A percentile compares a stretch with the other conserved stretches of the same genome.
phyloP scores from a whole-genome alignment of 345 rosid species.

The Gossypium bickii region DNA sequence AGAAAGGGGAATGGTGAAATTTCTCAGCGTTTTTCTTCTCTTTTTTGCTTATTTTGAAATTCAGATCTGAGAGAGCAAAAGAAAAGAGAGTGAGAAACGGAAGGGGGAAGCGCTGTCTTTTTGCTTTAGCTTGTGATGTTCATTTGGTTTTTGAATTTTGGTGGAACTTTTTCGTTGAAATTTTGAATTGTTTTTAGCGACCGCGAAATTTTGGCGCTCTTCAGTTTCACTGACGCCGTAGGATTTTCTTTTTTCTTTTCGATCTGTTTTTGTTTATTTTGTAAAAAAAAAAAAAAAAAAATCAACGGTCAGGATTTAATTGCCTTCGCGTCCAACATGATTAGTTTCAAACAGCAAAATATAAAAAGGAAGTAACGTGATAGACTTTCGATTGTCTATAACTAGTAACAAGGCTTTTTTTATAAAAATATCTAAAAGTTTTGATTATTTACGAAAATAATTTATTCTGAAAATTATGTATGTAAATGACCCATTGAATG shows the following conservation, averaged over 20 bases:
- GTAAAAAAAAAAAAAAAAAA: no score
- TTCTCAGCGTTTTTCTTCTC: not conserved
- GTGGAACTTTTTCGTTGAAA: not conserved
- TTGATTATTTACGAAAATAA: no score
- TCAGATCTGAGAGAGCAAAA: conserved; percentile 16
- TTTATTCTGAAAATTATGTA: no score
- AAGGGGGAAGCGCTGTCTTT: not conserved
- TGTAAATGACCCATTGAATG: no score
- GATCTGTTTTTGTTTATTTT: not conserved
- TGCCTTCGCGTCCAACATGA: no score
- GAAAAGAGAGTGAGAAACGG: not conserved
- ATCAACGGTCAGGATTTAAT: not conserved
- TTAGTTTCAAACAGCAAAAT: no score
- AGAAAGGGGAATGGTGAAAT: not conserved
- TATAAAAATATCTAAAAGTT: no score
- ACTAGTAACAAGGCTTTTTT: not conserved
- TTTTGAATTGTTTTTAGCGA: conserved; percentile 18
- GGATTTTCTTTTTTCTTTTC: not conserved
- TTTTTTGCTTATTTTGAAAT: not conserved
- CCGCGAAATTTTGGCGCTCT: conserved; percentile 44
- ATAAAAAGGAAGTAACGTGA: not conserved
- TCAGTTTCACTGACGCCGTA: not conserved
- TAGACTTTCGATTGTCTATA: not conserved
- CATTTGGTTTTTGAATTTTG: conserved; percentile 14
- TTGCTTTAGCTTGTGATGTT: not conserved